These are phyloP conservation scores for Nymphaea colorata DNA, from an alignment of 164 flowering plant species.

Conservation along the genomic window DNA sequence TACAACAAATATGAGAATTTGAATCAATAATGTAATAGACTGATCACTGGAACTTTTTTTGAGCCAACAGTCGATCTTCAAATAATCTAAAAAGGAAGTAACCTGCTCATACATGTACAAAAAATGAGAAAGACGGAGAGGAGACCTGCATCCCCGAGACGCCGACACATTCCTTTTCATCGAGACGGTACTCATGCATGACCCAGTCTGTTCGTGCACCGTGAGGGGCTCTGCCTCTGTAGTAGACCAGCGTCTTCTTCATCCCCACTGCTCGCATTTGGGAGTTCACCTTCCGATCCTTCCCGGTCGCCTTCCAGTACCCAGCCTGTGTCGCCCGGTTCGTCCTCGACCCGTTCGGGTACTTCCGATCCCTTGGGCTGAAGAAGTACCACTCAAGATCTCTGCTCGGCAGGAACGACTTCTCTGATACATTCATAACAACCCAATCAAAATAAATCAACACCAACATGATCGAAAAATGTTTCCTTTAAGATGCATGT, in stretches of 20 bases:
- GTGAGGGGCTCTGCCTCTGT: constrained; percentile 91
- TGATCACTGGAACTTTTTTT: too few relatives aligned
- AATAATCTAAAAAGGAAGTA: too few relatives aligned
- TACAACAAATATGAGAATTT: too few relatives aligned
- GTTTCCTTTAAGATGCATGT: too few relatives aligned
- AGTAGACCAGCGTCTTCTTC: constrained; percentile 93
- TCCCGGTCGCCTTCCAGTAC: constrained; percentile 96
- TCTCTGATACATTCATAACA: constrained; percentile 29
- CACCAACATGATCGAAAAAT: too few relatives aligned
- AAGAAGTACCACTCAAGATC: constrained; percentile 95
- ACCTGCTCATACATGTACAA: neutral
- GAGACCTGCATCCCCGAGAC: constrained; percentile 56
- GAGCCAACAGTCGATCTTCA: too few relatives aligned
- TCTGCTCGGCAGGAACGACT: constrained; percentile 85
- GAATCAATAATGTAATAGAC: too few relatives aligned
- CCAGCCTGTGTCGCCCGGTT: constrained; percentile 93
- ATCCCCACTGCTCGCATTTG: constrained; percentile 68
- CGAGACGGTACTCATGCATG: constrained; percentile 94
- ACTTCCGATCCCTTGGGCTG: constrained; percentile 87
- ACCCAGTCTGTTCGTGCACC: constrained; percentile 84
- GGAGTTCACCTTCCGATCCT: constrained; percentile 72
- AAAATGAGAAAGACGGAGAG: neutral
- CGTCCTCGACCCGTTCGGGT: constrained; percentile 91
- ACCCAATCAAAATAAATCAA: neutral
- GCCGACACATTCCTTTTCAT: constrained; percentile 66